A percentile compares a stretch with the other conserved stretches of the same genome.
Conservation (phyloP, 805 yeast genomes). For the Candida sphagnicola region DNA sequence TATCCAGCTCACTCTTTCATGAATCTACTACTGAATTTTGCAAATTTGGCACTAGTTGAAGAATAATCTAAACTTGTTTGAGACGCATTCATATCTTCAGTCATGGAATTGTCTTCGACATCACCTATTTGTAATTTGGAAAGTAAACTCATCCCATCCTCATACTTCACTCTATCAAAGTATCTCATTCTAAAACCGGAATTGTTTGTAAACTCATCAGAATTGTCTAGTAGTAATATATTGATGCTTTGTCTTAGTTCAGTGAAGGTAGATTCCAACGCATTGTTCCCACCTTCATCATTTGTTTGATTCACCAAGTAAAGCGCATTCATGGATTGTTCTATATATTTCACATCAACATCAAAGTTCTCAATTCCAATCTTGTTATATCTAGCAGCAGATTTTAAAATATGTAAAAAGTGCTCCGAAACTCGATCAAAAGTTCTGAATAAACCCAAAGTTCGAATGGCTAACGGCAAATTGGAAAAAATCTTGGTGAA, state of each 20-base stretch:
- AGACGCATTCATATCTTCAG: conserved; percentile 7
- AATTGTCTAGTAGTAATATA: conserved; percentile 58
- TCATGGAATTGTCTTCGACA: conserved; percentile 9
- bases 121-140: conserved; percentile 42
- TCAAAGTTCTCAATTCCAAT: conserved; percentile 72
- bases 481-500: conserved; percentile 81
- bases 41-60: conserved; percentile 18
- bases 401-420: conserved; percentile 57
- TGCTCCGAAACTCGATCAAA: conserved; percentile 79
- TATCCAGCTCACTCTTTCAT: not conserved
- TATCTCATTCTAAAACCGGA: conserved; percentile 41
- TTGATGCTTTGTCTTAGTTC: conserved; percentile 80
- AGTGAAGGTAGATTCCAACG: conserved; percentile 68
- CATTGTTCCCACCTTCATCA: conserved; percentile 35
- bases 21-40: conserved; percentile 24
- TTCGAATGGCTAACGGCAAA: conserved; percentile 72
- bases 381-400: conserved; percentile 52
- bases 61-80: conserved; percentile 9
- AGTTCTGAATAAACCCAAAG: conserved; percentile 78
- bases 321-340: conserved; percentile 44
- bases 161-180: conserved; percentile 71
- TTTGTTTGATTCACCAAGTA: conserved; percentile 17
- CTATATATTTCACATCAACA: conserved; percentile 74
- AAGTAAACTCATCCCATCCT: conserved; percentile 60
- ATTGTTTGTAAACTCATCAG: conserved; percentile 59